Percentiles rank a stretch among this genome's conserved stretches.
These are phyloP conservation scores for Vitis labrusca DNA, from an alignment of 164 flowering plant species.

Conservation along the genomic window DNA sequence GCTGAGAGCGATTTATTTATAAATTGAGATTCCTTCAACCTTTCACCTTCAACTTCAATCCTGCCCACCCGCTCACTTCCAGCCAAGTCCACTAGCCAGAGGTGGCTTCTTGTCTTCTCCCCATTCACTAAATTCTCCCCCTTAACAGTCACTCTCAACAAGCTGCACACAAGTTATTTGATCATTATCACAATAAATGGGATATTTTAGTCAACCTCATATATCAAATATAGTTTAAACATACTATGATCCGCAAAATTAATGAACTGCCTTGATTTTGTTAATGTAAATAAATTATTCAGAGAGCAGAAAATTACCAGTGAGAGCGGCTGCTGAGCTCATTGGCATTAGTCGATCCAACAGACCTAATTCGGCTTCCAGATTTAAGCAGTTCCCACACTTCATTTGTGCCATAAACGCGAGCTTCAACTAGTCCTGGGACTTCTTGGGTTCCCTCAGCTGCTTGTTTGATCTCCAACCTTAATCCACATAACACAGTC, in stretches of 20 bases:
- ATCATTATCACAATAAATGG: background rate
- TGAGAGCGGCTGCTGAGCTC: slow-evolving; percentile 92
- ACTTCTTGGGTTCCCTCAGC: slow-evolving; percentile 86
- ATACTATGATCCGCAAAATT: background rate
- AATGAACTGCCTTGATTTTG: too few species aligned
- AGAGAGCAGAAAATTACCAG: slow-evolving; percentile 45
- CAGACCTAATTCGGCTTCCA: slow-evolving; percentile 73
- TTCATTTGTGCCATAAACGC: slow-evolving; percentile 55
- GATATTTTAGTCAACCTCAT: too few species aligned
- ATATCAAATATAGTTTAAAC: too few species aligned
- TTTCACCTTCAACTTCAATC: slow-evolving; percentile 84
- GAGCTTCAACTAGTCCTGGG: slow-evolving; percentile 77
- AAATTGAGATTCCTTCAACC: slow-evolving; percentile 83
- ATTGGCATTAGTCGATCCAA: slow-evolving; percentile 90
- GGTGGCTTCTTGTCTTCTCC: slow-evolving; percentile 66
- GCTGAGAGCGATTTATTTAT: slow-evolving; percentile 86
- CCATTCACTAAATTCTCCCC: slow-evolving; percentile 70
- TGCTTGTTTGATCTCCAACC: slow-evolving; percentile 83
- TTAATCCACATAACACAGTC: slow-evolving; percentile 8
- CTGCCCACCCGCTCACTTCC: slow-evolving; percentile 87
- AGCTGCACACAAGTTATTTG: slow-evolving; percentile 32
- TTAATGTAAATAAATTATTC: too few species aligned
- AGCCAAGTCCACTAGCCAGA: slow-evolving; percentile 89
- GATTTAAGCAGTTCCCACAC: slow-evolving; percentile 78
- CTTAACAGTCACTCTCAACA: slow-evolving; percentile 70